Percentiles rank a stretch among this genome's conserved stretches.
Conservation (phyloP, 768 basidiomycete genomes). For the Pleurotus tuoliensis region DNA sequence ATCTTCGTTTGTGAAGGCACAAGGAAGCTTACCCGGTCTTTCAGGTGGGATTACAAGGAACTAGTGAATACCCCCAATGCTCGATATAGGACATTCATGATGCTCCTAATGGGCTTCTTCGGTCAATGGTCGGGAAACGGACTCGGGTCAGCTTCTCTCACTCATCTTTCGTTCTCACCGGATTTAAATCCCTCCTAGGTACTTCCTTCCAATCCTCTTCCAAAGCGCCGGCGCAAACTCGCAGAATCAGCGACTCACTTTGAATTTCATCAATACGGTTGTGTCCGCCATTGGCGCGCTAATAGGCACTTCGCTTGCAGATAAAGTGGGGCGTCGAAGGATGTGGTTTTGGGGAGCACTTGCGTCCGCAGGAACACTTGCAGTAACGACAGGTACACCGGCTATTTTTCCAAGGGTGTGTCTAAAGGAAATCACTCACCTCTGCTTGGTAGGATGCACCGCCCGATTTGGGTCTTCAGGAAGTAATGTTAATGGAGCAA, state of each 20-base stretch:
- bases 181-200: conserved; percentile 18
- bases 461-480: conserved; percentile 34
- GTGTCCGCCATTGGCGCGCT: conserved; percentile 37
- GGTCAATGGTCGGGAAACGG: conserved; percentile 58
- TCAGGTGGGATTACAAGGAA: conserved; percentile 48
- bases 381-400: conserved; percentile 34
- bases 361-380: conserved; percentile 31
- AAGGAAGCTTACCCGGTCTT: not conserved
- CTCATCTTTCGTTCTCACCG: not conserved
- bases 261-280: conserved; percentile 41
- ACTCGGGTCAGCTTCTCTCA: conserved; percentile 35
- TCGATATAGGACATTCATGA: conserved; percentile 42
- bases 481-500: conserved; percentile 35
- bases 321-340: conserved; percentile 39
- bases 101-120: conserved; percentile 52
- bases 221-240: conserved; percentile 33
- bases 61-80: conserved; percentile 44
- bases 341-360: conserved; percentile 49
- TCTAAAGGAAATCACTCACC: not conserved
- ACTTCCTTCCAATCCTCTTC: conserved; percentile 41
- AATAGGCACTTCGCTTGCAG: conserved; percentile 36
- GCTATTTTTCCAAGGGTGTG: not conserved
- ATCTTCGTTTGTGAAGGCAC: too few species aligned
- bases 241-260: conserved; percentile 33
- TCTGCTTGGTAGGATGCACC: conserved; percentile 26